Base-by-base conservation (phyloP, 2,329 filamentous ascomycete species). In the Corniculantispora saksenae region DNA sequence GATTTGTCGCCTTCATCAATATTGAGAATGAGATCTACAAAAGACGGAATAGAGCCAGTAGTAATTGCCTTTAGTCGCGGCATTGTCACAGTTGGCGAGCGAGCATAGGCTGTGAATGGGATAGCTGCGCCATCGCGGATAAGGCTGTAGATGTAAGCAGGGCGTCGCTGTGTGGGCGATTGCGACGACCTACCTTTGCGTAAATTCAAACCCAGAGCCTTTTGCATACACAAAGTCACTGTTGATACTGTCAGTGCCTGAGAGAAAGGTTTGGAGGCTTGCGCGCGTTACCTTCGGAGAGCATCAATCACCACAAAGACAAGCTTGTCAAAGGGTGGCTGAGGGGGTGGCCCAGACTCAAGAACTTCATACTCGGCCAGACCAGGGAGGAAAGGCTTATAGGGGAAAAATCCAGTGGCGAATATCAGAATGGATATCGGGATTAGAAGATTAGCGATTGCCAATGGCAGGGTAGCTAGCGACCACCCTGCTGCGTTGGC, bases 291-390 rank as follows among this genome's bases (percentile, higher is more conserved):
- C 91, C 92, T 97, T 78, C 94, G 86, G 76, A 99, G 78, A 27
- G 95, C 94, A 84, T 99, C 95, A 32, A 99, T 91, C 8, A 99
- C 93, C 94, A 99, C 98, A 77, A 99, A 97, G 62, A 99, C 83
- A 61, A 98, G 82, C 72, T 90, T 93, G 77, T 98, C 89, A 76
- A 99, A 99, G 0, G 91, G 88, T 40, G 91, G 85, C 57, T 83
- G 78, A 3, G 91, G 88, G 8, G 83, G 83, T 55, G 78, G 72
- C 23, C 81, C 87, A 79, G 85, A 83, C 55, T 82, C 79, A 32
- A 85, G 74, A 58, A 84, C 73, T 67, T 87, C 84, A 77, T 89
- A 91, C 68, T 85, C 81, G 12, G 95, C 94, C 55, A 97, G 81
- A 4, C 95, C 95, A 13, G 94, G 89, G 56, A 99, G 84, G 69